phyloP scores from a whole-genome alignment of 2,329 filamentous ascomycete species.

The Penicillium hesseltinei region DNA sequence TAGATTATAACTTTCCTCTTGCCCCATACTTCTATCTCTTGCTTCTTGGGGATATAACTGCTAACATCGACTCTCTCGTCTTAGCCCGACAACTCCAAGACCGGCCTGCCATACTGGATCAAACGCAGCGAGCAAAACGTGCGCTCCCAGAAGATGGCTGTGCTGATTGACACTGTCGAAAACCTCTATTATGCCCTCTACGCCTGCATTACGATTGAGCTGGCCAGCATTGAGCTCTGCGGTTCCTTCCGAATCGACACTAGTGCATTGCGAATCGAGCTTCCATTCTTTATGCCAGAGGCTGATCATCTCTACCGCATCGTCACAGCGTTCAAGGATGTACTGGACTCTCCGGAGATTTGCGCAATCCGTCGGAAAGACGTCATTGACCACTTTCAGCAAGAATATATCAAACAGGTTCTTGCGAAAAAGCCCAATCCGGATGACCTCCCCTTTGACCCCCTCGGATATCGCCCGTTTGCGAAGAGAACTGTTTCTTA shows the following conservation, averaged over 20 bases:
- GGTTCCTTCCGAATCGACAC: slow-evolving; percentile 29
- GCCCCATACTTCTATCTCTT: neutral
- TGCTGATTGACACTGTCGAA: slow-evolving; percentile 36
- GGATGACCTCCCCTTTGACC: slow-evolving; percentile 22
- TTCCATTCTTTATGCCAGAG: slow-evolving; percentile 31
- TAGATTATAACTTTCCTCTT: neutral
- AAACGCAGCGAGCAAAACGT: slow-evolving; percentile 31
- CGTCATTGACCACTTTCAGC: slow-evolving; percentile 31
- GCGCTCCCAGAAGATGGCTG: slow-evolving; percentile 24
- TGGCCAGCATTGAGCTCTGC: slow-evolving; percentile 37
- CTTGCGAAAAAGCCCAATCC: slow-evolving; percentile 19
- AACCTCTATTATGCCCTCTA: slow-evolving; percentile 40
- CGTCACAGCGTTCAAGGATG: slow-evolving; percentile 33
- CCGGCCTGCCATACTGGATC: slow-evolving; percentile 33
- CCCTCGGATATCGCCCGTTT: slow-evolving; percentile 31
- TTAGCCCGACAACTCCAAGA: slow-evolving; percentile 33
- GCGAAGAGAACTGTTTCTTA: slow-evolving; percentile 25
- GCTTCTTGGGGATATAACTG: neutral
- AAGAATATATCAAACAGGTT: slow-evolving; percentile 27
- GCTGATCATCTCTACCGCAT: slow-evolving; percentile 36
- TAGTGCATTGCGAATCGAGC: slow-evolving; percentile 17
- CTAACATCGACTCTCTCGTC: neutral
- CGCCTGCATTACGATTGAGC: slow-evolving; percentile 38
- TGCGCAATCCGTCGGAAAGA: slow-evolving; percentile 28
- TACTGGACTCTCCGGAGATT: slow-evolving; percentile 30